A percentile compares a stretch with the other conserved stretches of the same genome.
These are phyloP conservation scores for Cornus controversa DNA, from an alignment of 148 eudicot species.

Conservation along the genomic window DNA sequence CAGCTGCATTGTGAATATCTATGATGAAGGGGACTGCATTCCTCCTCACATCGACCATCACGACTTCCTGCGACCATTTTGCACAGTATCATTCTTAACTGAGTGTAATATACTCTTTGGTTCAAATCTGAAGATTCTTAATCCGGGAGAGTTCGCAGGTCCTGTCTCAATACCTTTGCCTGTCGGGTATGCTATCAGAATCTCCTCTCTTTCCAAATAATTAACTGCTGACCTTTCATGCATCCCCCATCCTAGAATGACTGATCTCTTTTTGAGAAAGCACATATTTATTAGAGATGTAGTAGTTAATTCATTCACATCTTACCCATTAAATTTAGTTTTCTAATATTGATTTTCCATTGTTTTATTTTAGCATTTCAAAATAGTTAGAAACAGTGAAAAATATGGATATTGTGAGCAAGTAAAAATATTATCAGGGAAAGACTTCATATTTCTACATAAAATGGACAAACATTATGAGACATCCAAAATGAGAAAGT, in stretches of 20 bases:
- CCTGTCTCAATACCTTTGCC: constrained; percentile 61
- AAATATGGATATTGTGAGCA: too few species aligned
- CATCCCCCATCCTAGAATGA: neutral
- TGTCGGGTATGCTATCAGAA: constrained; percentile 37
- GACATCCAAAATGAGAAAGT: too few species aligned
- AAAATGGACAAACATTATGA: too few species aligned
- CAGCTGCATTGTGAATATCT: constrained; percentile 71
- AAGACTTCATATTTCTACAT: too few species aligned
- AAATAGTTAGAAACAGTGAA: too few species aligned
- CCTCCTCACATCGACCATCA: constrained; percentile 74
- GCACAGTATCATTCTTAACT: constrained; percentile 58
- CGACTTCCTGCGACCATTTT: constrained; percentile 62
- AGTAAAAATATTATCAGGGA: too few species aligned
- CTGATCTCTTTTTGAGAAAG: too few species aligned
- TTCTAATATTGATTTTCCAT: too few species aligned
- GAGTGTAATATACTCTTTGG: constrained; percentile 61
- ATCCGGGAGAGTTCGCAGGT: constrained; percentile 54
- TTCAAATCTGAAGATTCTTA: constrained; percentile 39
- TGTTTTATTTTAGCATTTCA: too few species aligned
- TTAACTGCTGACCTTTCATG: neutral
- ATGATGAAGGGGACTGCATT: constrained; percentile 62
- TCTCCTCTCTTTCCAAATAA: neutral
- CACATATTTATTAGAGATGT: too few species aligned
- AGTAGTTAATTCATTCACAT: too few species aligned
- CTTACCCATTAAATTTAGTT: too few species aligned